Conservation (phyloP, 495 filamentous ascomycete species). For the Entonaema liquescens region DNA sequence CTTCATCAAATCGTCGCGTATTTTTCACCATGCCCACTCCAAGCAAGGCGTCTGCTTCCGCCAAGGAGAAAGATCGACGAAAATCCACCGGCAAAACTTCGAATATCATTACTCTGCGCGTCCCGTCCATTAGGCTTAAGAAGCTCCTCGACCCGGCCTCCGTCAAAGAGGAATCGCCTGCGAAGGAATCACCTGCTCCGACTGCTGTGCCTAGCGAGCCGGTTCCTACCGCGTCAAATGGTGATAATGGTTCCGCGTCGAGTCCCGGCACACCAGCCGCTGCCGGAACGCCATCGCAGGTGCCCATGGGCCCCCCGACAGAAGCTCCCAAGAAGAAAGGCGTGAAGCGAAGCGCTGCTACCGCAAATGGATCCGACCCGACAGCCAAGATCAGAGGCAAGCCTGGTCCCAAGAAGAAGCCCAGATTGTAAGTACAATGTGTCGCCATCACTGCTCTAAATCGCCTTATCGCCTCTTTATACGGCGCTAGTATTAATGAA, state of each 20-base stretch:
- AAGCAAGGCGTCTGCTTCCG: constrained; percentile 50
- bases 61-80: constrained; percentile 61
- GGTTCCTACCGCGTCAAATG: constrained; percentile 41
- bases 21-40: constrained; percentile 49
- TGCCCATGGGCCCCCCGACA: constrained; percentile 61
- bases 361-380: constrained; percentile 61
- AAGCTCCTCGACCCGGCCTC: constrained; percentile 55
- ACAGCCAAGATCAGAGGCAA: constrained; percentile 79
- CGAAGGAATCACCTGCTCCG: constrained; percentile 43
- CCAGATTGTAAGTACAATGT: constrained; percentile 77
- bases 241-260: constrained; percentile 60
- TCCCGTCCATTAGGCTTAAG: constrained; percentile 51
- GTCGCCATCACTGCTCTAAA: not conserved
- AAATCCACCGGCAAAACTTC: constrained; percentile 49
- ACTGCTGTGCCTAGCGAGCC: constrained; percentile 32
- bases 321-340: constrained; percentile 70
- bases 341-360: constrained; percentile 56
- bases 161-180: constrained; percentile 54
- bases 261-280: constrained; percentile 56
- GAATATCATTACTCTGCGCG: constrained; percentile 51
- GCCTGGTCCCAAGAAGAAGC: constrained; percentile 95
- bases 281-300: constrained; percentile 53
- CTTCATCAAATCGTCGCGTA: constrained; percentile 26
- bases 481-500: not conserved
- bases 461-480: not conserved